phyloP scores from a whole-genome alignment of 345 rosid genomes.

The Eucalyptus cladocalyx region DNA sequence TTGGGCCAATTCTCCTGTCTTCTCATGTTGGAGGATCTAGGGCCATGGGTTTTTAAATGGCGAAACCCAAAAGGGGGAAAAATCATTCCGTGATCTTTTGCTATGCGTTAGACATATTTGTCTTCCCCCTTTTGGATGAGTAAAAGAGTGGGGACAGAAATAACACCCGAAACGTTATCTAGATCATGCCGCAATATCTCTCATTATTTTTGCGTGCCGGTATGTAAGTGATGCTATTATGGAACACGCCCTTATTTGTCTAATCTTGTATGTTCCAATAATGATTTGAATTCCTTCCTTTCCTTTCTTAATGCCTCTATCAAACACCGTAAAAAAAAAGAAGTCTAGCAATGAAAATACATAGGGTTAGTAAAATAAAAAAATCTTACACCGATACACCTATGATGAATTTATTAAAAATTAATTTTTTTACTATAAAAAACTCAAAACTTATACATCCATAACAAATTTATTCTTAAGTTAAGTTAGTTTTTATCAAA shows the following conservation, averaged over 20 bases:
- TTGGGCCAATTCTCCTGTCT: not conserved
- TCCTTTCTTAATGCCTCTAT: not conserved
- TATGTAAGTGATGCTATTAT: not conserved
- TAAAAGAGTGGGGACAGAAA: not conserved
- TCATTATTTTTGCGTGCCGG: not conserved
- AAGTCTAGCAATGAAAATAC: not conserved
- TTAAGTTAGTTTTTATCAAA: no score
- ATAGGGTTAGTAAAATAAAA: accelerated
- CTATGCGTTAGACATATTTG: not conserved
- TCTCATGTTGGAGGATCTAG: not conserved
- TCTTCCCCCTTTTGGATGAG: not conserved
- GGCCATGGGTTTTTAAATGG: not conserved
- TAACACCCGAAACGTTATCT: not conserved
- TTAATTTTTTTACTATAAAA: accelerated
- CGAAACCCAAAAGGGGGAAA: not conserved
- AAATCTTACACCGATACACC: accelerated
- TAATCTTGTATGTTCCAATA: not conserved
- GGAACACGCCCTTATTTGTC: not conserved
- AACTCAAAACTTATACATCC: accelerated
- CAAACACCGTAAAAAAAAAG: accelerated
- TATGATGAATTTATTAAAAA: no score
- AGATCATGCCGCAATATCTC: not conserved
- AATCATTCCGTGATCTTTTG: not conserved
- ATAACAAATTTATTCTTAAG: accelerated
- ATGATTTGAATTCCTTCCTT: not conserved